Base-by-base conservation (phyloP, 352 stramenopile genomes). In the Phytophthora sansomeana region DNA sequence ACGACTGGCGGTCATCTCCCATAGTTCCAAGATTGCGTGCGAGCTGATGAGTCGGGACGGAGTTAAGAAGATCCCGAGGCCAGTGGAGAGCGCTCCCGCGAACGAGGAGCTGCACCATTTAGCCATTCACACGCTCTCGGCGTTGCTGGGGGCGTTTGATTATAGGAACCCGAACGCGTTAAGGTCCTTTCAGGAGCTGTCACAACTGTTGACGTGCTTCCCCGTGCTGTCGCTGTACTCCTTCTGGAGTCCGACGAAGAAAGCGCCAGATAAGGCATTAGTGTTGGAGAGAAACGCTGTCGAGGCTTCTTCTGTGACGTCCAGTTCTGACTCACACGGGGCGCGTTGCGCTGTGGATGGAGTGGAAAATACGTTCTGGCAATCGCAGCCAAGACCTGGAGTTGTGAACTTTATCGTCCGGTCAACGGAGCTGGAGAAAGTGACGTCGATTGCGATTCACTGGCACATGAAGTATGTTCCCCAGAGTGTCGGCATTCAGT, bases 191-290 rank as follows among this genome's bases (percentile, higher is more conserved):
- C 46, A 93, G 65, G 89, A 96, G 47, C 75, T 96, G 52, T 76
- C 83, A 7, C 77, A 84, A n/a, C 57, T 96, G 28, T 68, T 96
- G n/a, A 72, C 65, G 26, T 89, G 68, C 69, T 95, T 95, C 26
- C 87, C 87, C 0, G 73, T 79, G 41, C 67, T 96, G 11, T 95
- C 89, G 41, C 55, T 96, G 36, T 95, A 90, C 52, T 83, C 87
- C 16, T 96, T 93, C 56, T 96, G 89, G 89, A 94, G 87, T 41
- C 89, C 89, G 6, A 74, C 61, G n/a, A 89, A 86, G 42, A 82
- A 78, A 28, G 64, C 72, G 10, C 85, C 85, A 0, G 85, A 96
- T 54, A 83, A 79, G 33, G 39, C 73, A 14, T 63, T 95, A 5
- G 19, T 53, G 24, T 19, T 96, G 14, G 26, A 52, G 2, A 77